Evolutionary conservation across 2,329 filamentous ascomycete species (phyloP).

Genomic region (Neonectria punicea): DNA sequence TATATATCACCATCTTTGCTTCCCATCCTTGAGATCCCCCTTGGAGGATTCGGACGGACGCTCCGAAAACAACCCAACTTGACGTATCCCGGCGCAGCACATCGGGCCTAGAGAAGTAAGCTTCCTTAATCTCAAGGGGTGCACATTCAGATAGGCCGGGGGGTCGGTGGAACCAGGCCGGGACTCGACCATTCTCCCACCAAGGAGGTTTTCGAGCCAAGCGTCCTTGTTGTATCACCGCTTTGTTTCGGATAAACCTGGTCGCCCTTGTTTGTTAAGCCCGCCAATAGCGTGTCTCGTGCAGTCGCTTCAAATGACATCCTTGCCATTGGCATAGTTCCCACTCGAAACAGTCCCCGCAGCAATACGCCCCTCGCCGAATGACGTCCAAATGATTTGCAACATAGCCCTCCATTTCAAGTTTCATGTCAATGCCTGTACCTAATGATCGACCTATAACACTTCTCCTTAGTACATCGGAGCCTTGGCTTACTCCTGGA

Average conservation of each 20-base stretch:
- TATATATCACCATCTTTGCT: constrained; percentile 25
- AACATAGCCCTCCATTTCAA: neutral
- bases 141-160: constrained; percentile 10
- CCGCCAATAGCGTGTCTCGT: constrained; percentile 20
- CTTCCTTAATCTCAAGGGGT: constrained; percentile 33
- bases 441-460: neutral
- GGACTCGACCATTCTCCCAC: constrained; percentile 13
- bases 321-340: constrained; percentile 30
- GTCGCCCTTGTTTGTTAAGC: constrained; percentile 21
- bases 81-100: constrained; percentile 3
- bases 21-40: neutral
- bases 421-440: neutral
- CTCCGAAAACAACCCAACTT: neutral
- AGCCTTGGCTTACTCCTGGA: neutral
- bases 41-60: neutral
- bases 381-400: neutral
- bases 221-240: neutral
- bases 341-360: neutral
- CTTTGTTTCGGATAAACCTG: constrained; percentile 11
- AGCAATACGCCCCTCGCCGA: neutral
- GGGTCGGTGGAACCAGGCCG: neutral
- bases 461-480: neutral
- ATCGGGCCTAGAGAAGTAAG: constrained; percentile 5
- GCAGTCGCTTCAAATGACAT: constrained; percentile 32
- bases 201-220: constrained; percentile 16